Conservation (phyloP, 257 asterid species). For the Gentiana straminea region DNA sequence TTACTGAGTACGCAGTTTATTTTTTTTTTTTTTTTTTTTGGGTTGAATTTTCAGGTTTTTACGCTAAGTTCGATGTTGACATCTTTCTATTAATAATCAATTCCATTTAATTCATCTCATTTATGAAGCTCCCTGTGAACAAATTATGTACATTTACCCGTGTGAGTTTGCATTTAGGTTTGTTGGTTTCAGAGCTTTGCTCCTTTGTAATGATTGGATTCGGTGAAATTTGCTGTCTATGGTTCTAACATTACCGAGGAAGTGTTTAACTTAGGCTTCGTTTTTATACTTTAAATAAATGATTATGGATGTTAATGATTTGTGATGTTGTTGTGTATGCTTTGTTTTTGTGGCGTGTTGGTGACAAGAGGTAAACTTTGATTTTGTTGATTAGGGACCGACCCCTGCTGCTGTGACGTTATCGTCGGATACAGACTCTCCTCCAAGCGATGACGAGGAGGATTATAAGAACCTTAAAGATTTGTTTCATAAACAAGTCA, state of each 20-base stretch:
- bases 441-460: conserved; percentile 42
- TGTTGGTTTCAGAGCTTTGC: neutral
- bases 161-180: neutral
- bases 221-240: too few species aligned
- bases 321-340: neutral
- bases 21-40: too few species aligned
- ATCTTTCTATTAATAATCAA: too few species aligned
- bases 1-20: too few species aligned
- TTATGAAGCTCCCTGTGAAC: neutral
- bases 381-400: conserved; percentile 32
- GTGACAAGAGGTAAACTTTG: conserved; percentile 10
- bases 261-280: too few species aligned
- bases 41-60: too few species aligned
- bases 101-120: neutral
- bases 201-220: too few species aligned
- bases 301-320: neutral
- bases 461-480: conserved; percentile 39
- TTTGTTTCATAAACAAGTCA: conserved; percentile 35
- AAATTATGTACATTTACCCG: neutral
- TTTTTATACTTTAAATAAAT: too few species aligned
- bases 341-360: conserved; percentile 4
- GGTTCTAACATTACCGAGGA: too few species aligned
- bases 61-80: too few species aligned
- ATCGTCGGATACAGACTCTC: conserved; percentile 51
- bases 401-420: conserved; percentile 24